These are phyloP conservation scores for Bjerkandera adusta DNA, from an alignment of 1,284 basidiomycete species.

Conservation along the genomic window DNA sequence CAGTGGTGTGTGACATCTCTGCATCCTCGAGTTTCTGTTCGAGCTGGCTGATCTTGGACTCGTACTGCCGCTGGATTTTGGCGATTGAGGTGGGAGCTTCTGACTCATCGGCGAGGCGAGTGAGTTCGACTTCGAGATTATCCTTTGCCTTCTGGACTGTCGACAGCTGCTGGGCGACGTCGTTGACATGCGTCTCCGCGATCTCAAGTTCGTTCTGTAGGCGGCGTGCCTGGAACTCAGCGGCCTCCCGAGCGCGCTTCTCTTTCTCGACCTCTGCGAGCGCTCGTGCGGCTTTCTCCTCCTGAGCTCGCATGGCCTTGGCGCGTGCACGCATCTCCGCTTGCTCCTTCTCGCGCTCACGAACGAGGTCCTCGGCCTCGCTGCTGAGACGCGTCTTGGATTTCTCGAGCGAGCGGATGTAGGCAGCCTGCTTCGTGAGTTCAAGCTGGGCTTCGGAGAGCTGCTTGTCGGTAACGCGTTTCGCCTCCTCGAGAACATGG, in stretches of 20 bases:
- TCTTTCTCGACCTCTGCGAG: conserved; percentile 64
- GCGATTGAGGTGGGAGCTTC: conserved; percentile 54
- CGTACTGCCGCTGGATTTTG: conserved; percentile 65
- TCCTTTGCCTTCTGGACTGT: conserved; percentile 62
- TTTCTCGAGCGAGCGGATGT: conserved; percentile 85
- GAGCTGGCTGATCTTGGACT: conserved; percentile 60
- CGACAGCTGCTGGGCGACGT: conserved; percentile 50
- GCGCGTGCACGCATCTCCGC: conserved; percentile 66
- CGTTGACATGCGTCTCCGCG: conserved; percentile 49
- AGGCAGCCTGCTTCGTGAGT: conserved; percentile 68
- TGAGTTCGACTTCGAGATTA: conserved; percentile 66
- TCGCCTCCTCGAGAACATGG: conserved; percentile 95
- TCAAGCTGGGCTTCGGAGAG: conserved; percentile 80
- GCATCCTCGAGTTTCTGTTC: conserved; percentile 63
- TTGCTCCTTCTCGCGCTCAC: conserved; percentile 76
- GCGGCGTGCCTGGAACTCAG: conserved; percentile 58
- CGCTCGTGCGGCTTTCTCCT: conserved; percentile 56
- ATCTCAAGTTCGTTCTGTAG: conserved; percentile 60
- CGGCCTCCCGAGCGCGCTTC: conserved; percentile 58
- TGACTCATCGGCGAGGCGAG: conserved; percentile 61
- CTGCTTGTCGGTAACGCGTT: conserved; percentile 93
- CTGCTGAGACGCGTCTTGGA: conserved; percentile 72
- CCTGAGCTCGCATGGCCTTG: conserved; percentile 58
- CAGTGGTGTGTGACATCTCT: conserved; percentile 47
- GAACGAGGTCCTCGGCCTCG: conserved; percentile 84